Percentiles rank a stretch among this genome's conserved stretches.
These are phyloP conservation scores for Ganoderma boninense DNA, from an alignment of 1,284 basidiomycete species.

Conservation along the genomic window DNA sequence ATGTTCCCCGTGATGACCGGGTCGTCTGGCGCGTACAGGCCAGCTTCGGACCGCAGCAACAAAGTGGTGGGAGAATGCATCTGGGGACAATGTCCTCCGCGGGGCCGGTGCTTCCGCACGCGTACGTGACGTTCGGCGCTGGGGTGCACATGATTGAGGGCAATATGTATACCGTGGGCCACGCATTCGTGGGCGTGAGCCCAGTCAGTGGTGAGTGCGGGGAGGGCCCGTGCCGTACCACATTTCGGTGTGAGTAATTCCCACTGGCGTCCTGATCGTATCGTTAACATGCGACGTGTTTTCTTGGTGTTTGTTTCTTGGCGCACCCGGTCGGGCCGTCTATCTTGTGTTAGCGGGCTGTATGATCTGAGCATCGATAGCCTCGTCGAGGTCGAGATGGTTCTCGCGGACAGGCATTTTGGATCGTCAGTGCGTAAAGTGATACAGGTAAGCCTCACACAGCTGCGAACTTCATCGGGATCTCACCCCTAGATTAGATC, in stretches of 20 bases:
- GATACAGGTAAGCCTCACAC: conserved; percentile 60
- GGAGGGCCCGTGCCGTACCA: conserved; percentile 76
- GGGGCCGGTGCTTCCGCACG: conserved; percentile 69
- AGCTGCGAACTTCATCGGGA: not conserved
- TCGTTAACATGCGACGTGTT: conserved; percentile 9
- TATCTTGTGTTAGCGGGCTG: conserved; percentile 87
- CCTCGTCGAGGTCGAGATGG: conserved; percentile 86
- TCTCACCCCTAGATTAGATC: conserved; percentile 52
- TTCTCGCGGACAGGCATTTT: conserved; percentile 81
- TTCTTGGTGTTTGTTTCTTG: not conserved
- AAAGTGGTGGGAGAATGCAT: not conserved
- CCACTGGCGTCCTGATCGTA: not conserved
- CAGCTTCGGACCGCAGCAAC: conserved; percentile 6
- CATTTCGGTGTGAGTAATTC: conserved; percentile 83
- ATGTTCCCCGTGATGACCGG: not conserved
- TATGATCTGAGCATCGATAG: conserved; percentile 89
- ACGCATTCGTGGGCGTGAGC: conserved; percentile 64
- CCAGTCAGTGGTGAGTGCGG: conserved; percentile 54
- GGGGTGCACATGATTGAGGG: conserved; percentile 85
- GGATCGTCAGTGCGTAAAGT: conserved; percentile 70
- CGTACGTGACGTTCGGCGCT: conserved; percentile 84
- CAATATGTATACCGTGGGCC: conserved; percentile 75
- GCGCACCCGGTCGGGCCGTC: conserved; percentile 83
- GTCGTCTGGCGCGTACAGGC: not conserved
- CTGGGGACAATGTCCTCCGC: conserved; percentile 34